Conservation (phyloP, 768 basidiomycete genomes). For the Suillus occidentalis region DNA sequence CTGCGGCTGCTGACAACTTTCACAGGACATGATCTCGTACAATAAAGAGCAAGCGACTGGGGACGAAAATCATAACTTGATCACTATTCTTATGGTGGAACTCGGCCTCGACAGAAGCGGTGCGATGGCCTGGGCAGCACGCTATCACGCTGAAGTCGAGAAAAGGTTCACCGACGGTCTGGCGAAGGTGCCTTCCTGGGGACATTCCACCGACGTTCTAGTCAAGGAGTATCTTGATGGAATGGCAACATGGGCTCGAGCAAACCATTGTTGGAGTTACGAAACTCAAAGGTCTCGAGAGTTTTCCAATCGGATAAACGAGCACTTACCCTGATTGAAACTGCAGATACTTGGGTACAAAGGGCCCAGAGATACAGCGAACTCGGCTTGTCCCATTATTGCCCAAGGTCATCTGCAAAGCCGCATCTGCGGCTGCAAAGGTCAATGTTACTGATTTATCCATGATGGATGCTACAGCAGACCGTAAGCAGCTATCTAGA, state of each 20-base stretch:
- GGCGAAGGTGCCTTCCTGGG: constrained; percentile 28
- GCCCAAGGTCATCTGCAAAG: background rate
- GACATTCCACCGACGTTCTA: constrained; percentile 23
- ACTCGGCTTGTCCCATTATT: constrained; percentile 15
- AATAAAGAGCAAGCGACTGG: constrained; percentile 36
- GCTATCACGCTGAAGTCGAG: constrained; percentile 14
- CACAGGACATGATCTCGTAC: constrained; percentile 39
- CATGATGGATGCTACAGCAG: background rate
- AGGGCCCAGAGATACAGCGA: constrained; percentile 24
- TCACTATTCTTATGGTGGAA: constrained; percentile 35
- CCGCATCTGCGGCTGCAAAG: background rate
- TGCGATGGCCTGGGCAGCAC: constrained; percentile 28
- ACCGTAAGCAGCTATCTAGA: background rate
- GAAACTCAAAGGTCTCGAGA: constrained; percentile 17
- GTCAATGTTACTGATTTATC: background rate
- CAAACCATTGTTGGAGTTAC: constrained; percentile 31
- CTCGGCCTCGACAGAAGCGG: constrained; percentile 25
- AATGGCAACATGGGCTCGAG: constrained; percentile 29
- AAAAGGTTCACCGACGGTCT: constrained; percentile 22
- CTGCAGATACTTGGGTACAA: constrained; percentile 29
- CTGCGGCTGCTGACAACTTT: background rate
- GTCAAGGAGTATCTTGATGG: constrained; percentile 25
- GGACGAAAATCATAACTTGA: constrained; percentile 33
- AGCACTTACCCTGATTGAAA: background rate
- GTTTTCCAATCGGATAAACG: background rate